Evolutionary conservation across 176 grass and related monocot genomes (phyloP), one percentile per base, ranked within the genome.

Genomic region (Hordeum marinum): DNA sequence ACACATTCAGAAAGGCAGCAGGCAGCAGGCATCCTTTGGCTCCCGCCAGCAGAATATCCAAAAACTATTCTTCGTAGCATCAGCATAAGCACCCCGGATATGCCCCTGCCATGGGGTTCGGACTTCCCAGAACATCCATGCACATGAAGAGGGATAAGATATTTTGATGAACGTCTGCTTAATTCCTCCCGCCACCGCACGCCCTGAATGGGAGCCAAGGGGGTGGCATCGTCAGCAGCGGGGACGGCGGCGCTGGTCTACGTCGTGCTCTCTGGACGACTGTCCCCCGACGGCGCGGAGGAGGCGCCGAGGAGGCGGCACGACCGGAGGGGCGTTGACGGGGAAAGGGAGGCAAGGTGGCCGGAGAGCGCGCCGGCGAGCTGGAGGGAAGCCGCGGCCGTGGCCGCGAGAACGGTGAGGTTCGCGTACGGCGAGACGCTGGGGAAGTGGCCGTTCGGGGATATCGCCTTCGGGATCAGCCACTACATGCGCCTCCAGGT

Each of bases 381-480:
- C 64, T 97, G 82, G 79, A 34, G 64, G 52, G 80, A 92, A 31
- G 86, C 88, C 3, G 36, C 68, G 8, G 69, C 68, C 18, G 79
- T 91, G 59, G 82, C 70, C 14, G 75, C 86, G 45, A 83, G 63
- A 58, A 92, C 90, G 72, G 63, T 89, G 17, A 72, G 86, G 37
- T 89, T 92, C 46, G 76, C 89, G 40, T 94, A 85, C 84, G 70
- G 82, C 2, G 88, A 94, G 81, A 94, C 95, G 67, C 81, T 94
- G 3, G 95, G 90, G 15, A 91, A 87, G 83, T 97, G 92, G 90
- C 76, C 88, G 17, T 26, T 97, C 21, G 86, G 78, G 11, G 95
- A 94, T 71, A 85, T 97, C 71, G 80, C 88, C 13, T 94, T 97
- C 43, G 95, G 95, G 50, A 94, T 97, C 88, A 94, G 68, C 57